Base-by-base conservation (phyloP, 106 monocot species). In the Allium cepa region DNA sequence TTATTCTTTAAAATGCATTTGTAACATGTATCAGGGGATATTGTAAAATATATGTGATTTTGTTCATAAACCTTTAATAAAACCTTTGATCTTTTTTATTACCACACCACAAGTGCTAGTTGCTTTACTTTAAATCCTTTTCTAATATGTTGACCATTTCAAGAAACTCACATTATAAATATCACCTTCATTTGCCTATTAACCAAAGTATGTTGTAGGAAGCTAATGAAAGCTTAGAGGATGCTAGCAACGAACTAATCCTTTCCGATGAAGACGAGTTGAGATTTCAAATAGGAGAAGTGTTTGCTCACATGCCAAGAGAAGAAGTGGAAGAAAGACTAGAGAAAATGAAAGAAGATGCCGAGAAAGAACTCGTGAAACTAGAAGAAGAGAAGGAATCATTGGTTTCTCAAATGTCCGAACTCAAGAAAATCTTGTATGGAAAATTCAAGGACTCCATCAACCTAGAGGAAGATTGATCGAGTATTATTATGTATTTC, bases 401-500 rank as follows among this genome's bases (percentile, higher is more conserved):
- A 8, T 46, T 90, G 12, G 66, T 90, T 16, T 65, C 89, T 0
- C 89, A 90, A 60, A 90, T 90, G 89, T 74, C 82, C 46, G 82
- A 80, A 51, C 82, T 90, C 11, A 90, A 90, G 82, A 90, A 77
- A 74, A 76, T 85, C 11, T 64, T 90, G 60, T 90, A 90, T 70
- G 89, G 85, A 8, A 90, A 90, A 72, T 90, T 90, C 69, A 85
- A 82, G 75, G 85, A 90, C 17, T 84, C 89, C 45, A 89, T 89
- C 63, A 90, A 90, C 70, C 68, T 90, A 53, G 89, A 90, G 67
- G 89, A 90, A 62, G 89, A 90, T 83, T 90, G 66, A 68, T 59
- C 16, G 3, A 16, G 47, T 4, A 11, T 11, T 15, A 55, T 55
- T 15, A 55, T 55, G 53, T 55, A 55, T 8, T 36, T 36, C 36